Base-by-base conservation (phyloP, 495 filamentous ascomycete genomes). In the Bombardia bombarda region DNA sequence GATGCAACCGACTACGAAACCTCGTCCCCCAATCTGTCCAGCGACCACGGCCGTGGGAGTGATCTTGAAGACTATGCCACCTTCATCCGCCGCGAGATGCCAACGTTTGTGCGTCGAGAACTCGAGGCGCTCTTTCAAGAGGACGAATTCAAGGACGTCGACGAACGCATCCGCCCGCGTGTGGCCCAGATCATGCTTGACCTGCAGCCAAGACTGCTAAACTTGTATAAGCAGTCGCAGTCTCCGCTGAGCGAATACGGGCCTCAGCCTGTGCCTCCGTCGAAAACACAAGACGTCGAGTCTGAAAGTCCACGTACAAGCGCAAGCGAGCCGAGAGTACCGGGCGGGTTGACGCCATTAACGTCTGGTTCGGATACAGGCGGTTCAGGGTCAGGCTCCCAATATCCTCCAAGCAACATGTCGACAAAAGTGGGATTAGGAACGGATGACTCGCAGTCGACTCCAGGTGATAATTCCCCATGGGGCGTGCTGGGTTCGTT, bases 41-140 rank as follows among this genome's bases (percentile, higher is more conserved):
- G n/a, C 4, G 25, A 43, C 1, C 33, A 42, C 7, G 32, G 38
- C 1, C 22, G 31, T 3, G 26, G 31, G 8, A 50, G 57, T 2
- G 57, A 57, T 19, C 23, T 61, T 0, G 58, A 61, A 32, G 48
- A 56, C 38, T 61, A 58, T 26, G 46, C 50, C 13, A 52, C 43
- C 1, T 58, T 61, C 25, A 21, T 61, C 12, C 44, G 49, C 1
- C 35, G 52, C 32, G 58, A 61, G 38, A 61, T 61, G 58, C 58
- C 55, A 9, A 52, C 55, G 2, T 40, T 61, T 1, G 55, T 58
- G 1, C 44, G 52, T 1, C 50, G 55, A 4, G 58, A 61, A 38
- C 41, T 61, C 10, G 55, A 61, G n/a, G 28, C 20, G 9, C 14
- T 61, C 6, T 54, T 58, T 28, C 36, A 48, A 3, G 36, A 47